phyloP scores from a whole-genome alignment of 768 basidiomycete genomes.

The Lactarius pseudohatsudake region DNA sequence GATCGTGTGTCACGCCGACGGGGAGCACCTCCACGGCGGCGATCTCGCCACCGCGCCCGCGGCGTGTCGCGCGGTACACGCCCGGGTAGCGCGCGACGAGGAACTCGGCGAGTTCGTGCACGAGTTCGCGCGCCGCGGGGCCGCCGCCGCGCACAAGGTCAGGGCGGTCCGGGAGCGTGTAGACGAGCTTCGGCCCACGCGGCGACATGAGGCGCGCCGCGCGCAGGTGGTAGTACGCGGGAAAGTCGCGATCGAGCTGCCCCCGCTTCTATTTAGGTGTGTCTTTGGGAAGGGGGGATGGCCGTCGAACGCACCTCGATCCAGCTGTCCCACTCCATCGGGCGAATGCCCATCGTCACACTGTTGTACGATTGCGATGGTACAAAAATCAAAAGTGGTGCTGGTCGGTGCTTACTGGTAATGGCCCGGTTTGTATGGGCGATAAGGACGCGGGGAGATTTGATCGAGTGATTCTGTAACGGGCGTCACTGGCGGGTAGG shows the following conservation, averaged over 20 bases:
- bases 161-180: slow-evolving; percentile 37
- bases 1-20: slow-evolving; percentile 47
- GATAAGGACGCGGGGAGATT: slow-evolving; percentile 58
- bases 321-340: slow-evolving; percentile 72
- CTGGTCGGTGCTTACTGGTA: slow-evolving; percentile 47
- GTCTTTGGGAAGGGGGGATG: neutral
- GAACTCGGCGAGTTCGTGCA: slow-evolving; percentile 69
- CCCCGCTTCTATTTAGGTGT: no score
- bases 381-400: neutral
- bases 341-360: slow-evolving; percentile 67
- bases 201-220: slow-evolving; percentile 51
- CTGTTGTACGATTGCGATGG: slow-evolving; percentile 36
- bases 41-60: slow-evolving; percentile 50
- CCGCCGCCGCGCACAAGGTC: slow-evolving; percentile 36
- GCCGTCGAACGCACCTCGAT: slow-evolving; percentile 50
- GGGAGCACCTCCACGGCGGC: slow-evolving; percentile 52
- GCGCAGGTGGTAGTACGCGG: slow-evolving; percentile 56
- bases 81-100: slow-evolving; percentile 60
- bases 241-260: slow-evolving; percentile 60
- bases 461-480: slow-evolving; percentile 42
- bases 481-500: slow-evolving; percentile 51
- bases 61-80: slow-evolving; percentile 48
- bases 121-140: slow-evolving; percentile 50
- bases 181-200: slow-evolving; percentile 47
- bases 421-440: slow-evolving; percentile 61